These are phyloP conservation scores for Clavispora vitiphila DNA, from an alignment of 805 yeast species.

Conservation along the genomic window DNA sequence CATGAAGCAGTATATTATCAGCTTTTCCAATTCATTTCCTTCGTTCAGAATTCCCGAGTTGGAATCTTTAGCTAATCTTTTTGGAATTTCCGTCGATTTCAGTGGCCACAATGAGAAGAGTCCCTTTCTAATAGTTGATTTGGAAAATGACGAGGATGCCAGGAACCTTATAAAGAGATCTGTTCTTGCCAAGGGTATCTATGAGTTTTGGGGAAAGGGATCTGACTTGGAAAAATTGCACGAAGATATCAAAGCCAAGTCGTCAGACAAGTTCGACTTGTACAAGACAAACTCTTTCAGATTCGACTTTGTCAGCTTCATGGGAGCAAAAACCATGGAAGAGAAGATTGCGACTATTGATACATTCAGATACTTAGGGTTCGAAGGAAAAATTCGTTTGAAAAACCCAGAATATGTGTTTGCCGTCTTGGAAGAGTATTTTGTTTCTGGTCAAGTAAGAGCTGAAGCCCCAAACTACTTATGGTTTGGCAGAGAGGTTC, in stretches of 20 bases:
- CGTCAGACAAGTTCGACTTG: constrained; percentile 25
- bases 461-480: constrained; percentile 48
- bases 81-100: constrained; percentile 54
- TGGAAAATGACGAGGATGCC: constrained; percentile 69
- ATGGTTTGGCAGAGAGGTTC: constrained; percentile 75
- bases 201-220: constrained; percentile 83
- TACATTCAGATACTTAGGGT: constrained; percentile 60
- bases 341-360: constrained; percentile 63
- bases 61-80: constrained; percentile 72
- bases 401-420: constrained; percentile 69
- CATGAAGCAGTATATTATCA: constrained; percentile 64
- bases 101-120: constrained; percentile 47
- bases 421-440: constrained; percentile 72
- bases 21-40: constrained; percentile 80
- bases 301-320: constrained; percentile 75
- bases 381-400: constrained; percentile 75
- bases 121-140: constrained; percentile 69
- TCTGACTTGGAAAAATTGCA: constrained; percentile 53
- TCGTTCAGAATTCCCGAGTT: constrained; percentile 78
- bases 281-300: constrained; percentile 57
- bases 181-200: constrained; percentile 67
- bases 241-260: constrained; percentile 34
- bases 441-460: constrained; percentile 41
- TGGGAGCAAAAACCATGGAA: constrained; percentile 53
- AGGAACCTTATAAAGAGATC: constrained; percentile 57